These are phyloP conservation scores for Suillus luteus DNA, from an alignment of 768 basidiomycete species.

Conservation along the genomic window DNA sequence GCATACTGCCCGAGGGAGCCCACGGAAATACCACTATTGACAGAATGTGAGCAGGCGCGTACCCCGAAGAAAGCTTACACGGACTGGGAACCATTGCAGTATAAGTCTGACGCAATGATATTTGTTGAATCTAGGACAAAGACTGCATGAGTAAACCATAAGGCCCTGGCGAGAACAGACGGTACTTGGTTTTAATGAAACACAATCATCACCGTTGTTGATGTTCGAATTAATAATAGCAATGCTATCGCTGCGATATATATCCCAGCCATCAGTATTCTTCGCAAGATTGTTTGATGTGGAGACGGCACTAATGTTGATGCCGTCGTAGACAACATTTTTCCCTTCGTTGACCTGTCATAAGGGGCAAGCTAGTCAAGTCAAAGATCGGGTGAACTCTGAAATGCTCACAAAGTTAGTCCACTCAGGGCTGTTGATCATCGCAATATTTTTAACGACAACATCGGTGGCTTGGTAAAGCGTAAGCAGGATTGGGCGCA, in stretches of 20 bases:
- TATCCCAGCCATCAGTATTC: conserved; percentile 68
- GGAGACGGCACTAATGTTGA: conserved; percentile 49
- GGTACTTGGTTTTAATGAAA: conserved; percentile 57
- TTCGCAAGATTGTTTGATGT: conserved; percentile 43
- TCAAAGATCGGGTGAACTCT: background rate
- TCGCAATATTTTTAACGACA: conserved; percentile 46
- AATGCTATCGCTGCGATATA: conserved; percentile 56
- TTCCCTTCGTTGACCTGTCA: conserved; percentile 49
- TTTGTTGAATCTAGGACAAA: conserved; percentile 47
- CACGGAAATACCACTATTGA: conserved; percentile 50
- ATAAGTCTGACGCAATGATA: conserved; percentile 54
- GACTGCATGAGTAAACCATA: background rate
- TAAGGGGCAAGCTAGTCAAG: background rate
- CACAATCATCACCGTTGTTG: conserved; percentile 60
- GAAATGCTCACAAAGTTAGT: conserved; percentile 43
- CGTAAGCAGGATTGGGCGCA: conserved; percentile 58
- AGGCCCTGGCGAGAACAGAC: background rate
- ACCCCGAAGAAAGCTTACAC: background rate
- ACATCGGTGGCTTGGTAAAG: conserved; percentile 53
- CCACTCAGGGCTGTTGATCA: conserved; percentile 56
- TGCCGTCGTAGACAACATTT: conserved; percentile 46
- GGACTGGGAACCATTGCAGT: conserved; percentile 62
- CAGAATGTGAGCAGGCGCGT: background rate
- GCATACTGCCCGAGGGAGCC: conserved; percentile 50
- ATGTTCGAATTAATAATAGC: conserved; percentile 51